Evolutionary conservation across 352 stramenopile species (phyloP), one percentile per base, ranked within the genome.

Genomic region (Globisporangium sylvaticum): DNA sequence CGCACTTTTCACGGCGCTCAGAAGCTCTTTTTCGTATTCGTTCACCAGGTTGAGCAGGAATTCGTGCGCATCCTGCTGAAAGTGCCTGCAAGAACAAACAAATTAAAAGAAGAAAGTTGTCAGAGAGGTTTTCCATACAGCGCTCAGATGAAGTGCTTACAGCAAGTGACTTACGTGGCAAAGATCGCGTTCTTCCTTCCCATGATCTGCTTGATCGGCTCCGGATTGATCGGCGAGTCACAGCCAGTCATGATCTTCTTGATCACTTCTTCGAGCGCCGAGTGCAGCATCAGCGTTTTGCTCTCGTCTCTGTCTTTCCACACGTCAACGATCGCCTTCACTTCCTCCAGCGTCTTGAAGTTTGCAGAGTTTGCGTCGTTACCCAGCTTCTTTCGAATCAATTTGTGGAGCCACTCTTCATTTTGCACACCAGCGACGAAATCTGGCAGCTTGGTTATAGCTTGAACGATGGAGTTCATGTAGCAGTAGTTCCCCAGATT

Each of bases 401-500:
- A 72, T 27, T 71, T 74, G 15, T 92, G 27, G 18, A 92, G 31
- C 58, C 78, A 86, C 9, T 89, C 83, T 52, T 88, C 75, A 12
- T 86, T 74, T 62, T 83, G 71, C 18, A 91, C 46, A 57, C 70
- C 70, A 7, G 66, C 62, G 12, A 83, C 67, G 60, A 96, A 96
- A 6, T 79, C 84, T 25, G 85, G 83, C 37, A 96, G 59, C n/a
- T 77, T 76, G 15, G 87, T 77, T 15, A 96, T 66, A 2, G 88
- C 80, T 58, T 96, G 88, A 10, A 98, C 66, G 25, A 98, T 98
- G 14, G 90, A 89, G 73, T 99, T 99, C 81, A 99, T 95, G 69
- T 96, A 96, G 73, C 89, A 96, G 64, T 90, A 94, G 66, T 96
- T 94, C 61, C 96, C 96, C 18, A 99, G 73, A 71, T 99, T 99